Evolutionary conservation across 345 rosid genomes (phyloP), one percentile per base, ranked within the genome.

Genomic region (Trapa bicornis): DNA sequence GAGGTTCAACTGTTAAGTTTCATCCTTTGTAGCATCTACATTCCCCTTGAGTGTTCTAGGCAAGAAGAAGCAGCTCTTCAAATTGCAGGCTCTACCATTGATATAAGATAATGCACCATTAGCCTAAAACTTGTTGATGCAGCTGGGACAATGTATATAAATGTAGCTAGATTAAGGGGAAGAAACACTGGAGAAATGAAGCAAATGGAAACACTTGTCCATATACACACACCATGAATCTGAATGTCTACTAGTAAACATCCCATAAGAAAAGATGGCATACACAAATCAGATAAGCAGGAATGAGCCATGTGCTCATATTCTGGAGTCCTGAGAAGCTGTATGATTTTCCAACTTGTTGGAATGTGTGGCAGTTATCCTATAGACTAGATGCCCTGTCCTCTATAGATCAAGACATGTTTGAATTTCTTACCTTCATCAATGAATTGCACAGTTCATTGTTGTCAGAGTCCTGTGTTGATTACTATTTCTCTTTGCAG

Each of bases 11-110:
- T 39, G 73, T 93, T 45, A 79, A 69, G 73, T 87, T 93, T 86
- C 97, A 87, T 78, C 97, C 98, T 33, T 67, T 93, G 76, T 94
- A 90, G 75, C 96, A 93, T 69, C 89, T 90, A 78, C 94, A 93
- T 79, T 22, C 89, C 89, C 33, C 50, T 93, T 75, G 86, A 81
- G 77, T 93, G 85, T 80, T 83, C 73, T 74, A 84, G 97, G 82
- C 89, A 85, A 41, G 82, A 82, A 76, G 85, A 82, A 69, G 78
- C 78, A 33, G 81, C 75, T 37, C 73, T 93, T 75, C 80, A 80
- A 73, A 73, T 78, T 76, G 77, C 84, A 39, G 97, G 92, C 56
- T 79, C 96, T 70, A 76, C 86, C 66, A 76, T 83, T 62, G 90
- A 88, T 74, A 72, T 83, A 76, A 82, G 84, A 78, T 83, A 91